Conservation (phyloP, 1,284 basidiomycete species). For the Apiotrichum akiyoshidainum region DNA sequence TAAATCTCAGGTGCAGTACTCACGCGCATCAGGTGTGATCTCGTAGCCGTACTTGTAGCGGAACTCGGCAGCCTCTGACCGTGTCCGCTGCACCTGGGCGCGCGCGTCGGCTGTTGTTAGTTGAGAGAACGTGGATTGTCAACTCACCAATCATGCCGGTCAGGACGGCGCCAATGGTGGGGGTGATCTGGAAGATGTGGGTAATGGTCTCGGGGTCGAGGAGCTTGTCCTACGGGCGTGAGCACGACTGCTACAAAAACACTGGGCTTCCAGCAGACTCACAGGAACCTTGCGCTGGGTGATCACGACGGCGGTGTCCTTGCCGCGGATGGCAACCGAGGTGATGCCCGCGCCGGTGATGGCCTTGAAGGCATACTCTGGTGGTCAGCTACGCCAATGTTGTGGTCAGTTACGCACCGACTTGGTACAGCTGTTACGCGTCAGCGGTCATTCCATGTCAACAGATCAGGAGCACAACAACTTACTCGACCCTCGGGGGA, state of each 20-base stretch:
- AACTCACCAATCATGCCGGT: constrained; percentile 83
- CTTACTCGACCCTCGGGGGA: constrained; percentile 53
- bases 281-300: constrained; percentile 99
- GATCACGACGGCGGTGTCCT: constrained; percentile 90
- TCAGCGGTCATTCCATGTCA: constrained; percentile 2
- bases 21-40: constrained; percentile 84
- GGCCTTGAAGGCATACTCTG: constrained; percentile 99
- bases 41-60: constrained; percentile 97
- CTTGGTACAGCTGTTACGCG: constrained; percentile 68
- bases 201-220: constrained; percentile 92
- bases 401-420: constrained; percentile 63
- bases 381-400: not conserved
- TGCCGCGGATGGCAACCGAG: constrained; percentile 85
- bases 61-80: constrained; percentile 88
- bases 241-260: not conserved
- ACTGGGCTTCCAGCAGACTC: constrained; percentile 27
- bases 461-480: not conserved
- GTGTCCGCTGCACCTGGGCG: constrained; percentile 83
- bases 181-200: constrained; percentile 93
- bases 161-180: constrained; percentile 95
- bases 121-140: not conserved
- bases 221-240: constrained; percentile 77
- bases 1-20: constrained; percentile 20
- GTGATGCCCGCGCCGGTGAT: constrained; percentile 96
- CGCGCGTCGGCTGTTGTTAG: constrained; percentile 75